Base-by-base conservation (phyloP, 106 monocot genomes). In the Ottelia alismoides region DNA sequence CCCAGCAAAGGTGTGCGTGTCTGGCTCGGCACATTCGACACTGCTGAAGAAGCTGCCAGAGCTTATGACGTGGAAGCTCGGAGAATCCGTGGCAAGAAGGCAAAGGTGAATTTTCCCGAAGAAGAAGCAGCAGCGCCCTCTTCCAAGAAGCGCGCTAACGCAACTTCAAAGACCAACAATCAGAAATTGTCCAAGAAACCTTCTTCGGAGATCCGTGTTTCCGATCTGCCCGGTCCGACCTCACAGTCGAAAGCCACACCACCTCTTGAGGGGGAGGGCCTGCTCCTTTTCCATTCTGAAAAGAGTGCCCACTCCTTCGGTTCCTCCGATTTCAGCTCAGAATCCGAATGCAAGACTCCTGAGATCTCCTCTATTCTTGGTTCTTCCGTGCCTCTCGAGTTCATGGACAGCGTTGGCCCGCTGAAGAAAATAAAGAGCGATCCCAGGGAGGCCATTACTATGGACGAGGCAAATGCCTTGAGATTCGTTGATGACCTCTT, bases 1-100 rank as follows among this genome's bases (percentile, higher is more conserved):
- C 88, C 88, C 53, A 63, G 70, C 24, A 88, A 88, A 62, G 88
- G 88, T 25, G 79, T 83, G 22, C 82, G 88, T 45, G 83, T 88
- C 26, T 88, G 88, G 88, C 88, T 88, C 45, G 88, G 88, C 20
- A 88, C 88, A 21, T 88, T 76, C 58, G 78, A 79, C 67, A 83
- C 76, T 68, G 76, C 88, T 55, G 83, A 88, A 51, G 88, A 88
- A 67, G 88, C 88, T 60, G 83, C 88, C 2, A 69, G 88, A 56
- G 88, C 88, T 19, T 88, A 88, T 49, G 88, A 88, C 55, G 60
- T 56, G 17, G 88, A 88, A 53, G 88, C 88, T 21, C 78, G 79
- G 20, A 78, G 70, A 27, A 83, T 88, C 53, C 72, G 88, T 25
- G 88, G 83, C 27, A 76, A 73, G 65, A 88, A 88, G 60, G 88